Evolutionary conservation across 1,284 basidiomycete species (phyloP), one percentile per base, ranked within the genome.

Genomic region (Melampsora americana): DNA sequence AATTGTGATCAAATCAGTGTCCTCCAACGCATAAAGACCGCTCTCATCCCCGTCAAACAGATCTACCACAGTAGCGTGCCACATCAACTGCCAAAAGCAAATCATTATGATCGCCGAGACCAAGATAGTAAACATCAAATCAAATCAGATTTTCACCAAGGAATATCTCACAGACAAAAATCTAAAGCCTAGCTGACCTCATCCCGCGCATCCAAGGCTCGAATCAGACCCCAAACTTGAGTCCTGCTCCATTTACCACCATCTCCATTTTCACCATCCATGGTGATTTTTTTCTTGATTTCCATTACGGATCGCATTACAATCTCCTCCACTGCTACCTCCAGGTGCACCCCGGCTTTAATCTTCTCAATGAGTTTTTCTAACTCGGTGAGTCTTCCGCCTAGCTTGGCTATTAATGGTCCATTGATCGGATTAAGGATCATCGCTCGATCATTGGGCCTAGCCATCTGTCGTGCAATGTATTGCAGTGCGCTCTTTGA

Each of bases 251-350:
- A 99, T 0, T 89, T 84, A 66, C 83, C 85, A 83, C 92, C 93
- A 3, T 90, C 90, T 81, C 96, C 94, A 69, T 93, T 91, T 2
- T 86, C 83, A 81, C 95, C 94, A 80, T 97, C 94, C 0, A 93
- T 95, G 81, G 97, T 98, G 0, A 92, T 92, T 71, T 88, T 90
- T 86, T 97, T 97, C 66, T 92, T 86, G 66, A 97, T 84, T 83
- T 96, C 94, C 60, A 89, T 87, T 9, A 93, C 89, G 44, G 89
- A 90, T 53, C 90, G 88, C 48, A 85, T 84, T 79, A 96, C 89
- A 80, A 80, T 81, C 59, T 82, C 74, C 18, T 50, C 39, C 30
- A 32, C 50, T 30, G 68, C 60, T 28, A 30, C 28, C 50, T 71
- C 59, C 18, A 71, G n/a, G n/a, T 62, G 35, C 35, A 65, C 16